Percentiles rank a stretch among this genome's conserved stretches.
These are phyloP conservation scores for Odonthalia washingtoniensis DNA, from an alignment of 31 red algal genomes.

Conservation along the genomic window DNA sequence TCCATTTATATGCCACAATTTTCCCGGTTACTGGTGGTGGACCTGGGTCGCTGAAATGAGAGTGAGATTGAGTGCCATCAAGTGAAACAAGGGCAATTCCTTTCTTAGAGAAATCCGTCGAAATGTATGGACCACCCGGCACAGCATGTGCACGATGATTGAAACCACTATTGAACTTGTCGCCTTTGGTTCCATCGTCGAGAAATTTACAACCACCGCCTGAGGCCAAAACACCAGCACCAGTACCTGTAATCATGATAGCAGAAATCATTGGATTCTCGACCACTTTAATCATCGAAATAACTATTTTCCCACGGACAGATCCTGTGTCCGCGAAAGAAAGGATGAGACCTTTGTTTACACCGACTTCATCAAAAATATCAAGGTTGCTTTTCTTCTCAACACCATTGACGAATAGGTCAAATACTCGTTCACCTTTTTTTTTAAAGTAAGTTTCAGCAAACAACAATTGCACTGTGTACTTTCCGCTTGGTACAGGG, in stretches of 20 bases:
- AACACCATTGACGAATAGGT: conserved; percentile 61
- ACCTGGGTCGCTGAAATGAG: conserved; percentile 69
- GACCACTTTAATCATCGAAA: conserved; percentile 64
- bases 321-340: conserved; percentile 39
- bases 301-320: conserved; percentile 38
- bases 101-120: conserved; percentile 52
- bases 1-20: conserved; percentile 73
- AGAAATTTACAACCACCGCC: conserved; percentile 41
- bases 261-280: conserved; percentile 79
- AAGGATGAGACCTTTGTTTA: conserved; percentile 59
- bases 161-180: conserved; percentile 60
- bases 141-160: conserved; percentile 82
- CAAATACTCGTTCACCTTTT: conserved; percentile 40
- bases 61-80: conserved; percentile 72
- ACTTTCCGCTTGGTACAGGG: conserved; percentile 61
- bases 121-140: conserved; percentile 67
- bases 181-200: conserved; percentile 1
- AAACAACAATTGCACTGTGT: conserved; percentile 66
- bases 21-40: conserved; percentile 51
- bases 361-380: conserved; percentile 50
- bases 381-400: conserved; percentile 45
- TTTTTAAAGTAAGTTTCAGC: conserved; percentile 60
- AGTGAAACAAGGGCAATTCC: conserved; percentile 57
- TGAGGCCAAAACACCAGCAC: conserved; percentile 44
- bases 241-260: conserved; percentile 55